These are phyloP conservation scores for Xylaria digitata DNA, from an alignment of 2,329 filamentous ascomycete species.

Conservation along the genomic window DNA sequence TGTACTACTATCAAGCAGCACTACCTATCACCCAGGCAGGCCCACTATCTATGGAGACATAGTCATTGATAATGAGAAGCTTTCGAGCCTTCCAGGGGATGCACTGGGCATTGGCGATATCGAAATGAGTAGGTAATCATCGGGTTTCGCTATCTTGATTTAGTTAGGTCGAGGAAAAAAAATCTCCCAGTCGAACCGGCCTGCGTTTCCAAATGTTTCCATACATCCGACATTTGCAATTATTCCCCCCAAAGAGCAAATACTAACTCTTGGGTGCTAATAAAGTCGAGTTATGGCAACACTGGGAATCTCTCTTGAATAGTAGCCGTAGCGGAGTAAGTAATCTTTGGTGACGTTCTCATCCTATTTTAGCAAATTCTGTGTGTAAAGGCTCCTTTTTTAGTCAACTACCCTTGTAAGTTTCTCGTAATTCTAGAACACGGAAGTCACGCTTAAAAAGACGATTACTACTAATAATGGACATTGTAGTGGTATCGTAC, in stretches of 20 bases:
- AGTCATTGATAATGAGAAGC: background rate
- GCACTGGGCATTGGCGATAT: slow-evolving; percentile 2
- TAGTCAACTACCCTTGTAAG: background rate
- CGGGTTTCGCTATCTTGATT: background rate
- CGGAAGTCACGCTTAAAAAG: background rate
- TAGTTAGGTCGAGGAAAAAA: background rate
- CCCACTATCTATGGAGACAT: background rate
- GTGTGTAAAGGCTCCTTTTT: background rate
- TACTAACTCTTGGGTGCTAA: background rate
- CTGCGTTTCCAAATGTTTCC: too few relatives aligned
- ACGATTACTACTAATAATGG: background rate
- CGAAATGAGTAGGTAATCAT: slow-evolving; percentile 1
- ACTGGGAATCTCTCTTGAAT: slow-evolving; percentile 4
- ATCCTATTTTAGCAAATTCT: background rate
- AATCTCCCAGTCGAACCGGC: too few relatives aligned
- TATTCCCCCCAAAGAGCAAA: background rate
- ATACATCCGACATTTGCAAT: too few relatives aligned
- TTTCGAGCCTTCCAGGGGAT: background rate
- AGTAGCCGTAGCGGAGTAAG: background rate
- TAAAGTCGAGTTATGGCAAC: slow-evolving; percentile 13
- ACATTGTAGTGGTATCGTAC: background rate
- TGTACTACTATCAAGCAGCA: background rate
- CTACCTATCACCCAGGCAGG: too few relatives aligned
- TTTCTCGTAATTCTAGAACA: background rate
- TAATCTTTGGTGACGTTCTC: background rate